Conservation (phyloP, 2,329 filamentous ascomycete genomes). For the Microdochium trichocladiopsis region DNA sequence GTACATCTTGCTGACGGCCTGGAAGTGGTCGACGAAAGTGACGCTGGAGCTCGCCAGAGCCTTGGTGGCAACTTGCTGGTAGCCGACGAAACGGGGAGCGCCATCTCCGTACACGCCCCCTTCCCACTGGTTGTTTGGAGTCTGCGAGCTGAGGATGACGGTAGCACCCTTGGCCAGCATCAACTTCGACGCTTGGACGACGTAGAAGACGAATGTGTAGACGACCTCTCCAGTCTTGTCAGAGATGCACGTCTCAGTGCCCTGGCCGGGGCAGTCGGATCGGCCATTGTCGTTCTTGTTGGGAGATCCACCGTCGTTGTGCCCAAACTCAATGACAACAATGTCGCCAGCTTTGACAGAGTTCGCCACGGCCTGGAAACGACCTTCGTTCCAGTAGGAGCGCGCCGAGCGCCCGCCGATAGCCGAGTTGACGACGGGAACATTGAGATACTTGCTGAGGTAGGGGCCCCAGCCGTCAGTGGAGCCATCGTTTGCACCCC, state of each 20-base stretch:
- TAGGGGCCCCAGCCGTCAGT: conserved; percentile 54
- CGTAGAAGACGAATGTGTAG: conserved; percentile 21
- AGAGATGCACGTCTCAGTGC: conserved; percentile 41
- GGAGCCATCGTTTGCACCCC: conserved; percentile 25
- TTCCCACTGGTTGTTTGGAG: conserved; percentile 58
- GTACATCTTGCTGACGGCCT: conserved; percentile 43
- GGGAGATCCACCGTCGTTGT: conserved; percentile 60
- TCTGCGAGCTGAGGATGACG: conserved; percentile 51
- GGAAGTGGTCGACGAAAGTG: conserved; percentile 50
- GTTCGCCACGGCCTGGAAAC: conserved; percentile 47
- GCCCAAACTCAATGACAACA: conserved; percentile 63
- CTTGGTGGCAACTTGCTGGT: conserved; percentile 20
- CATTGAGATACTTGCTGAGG: conserved; percentile 37
- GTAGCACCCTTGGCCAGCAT: conserved; percentile 47
- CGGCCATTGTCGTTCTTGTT: conserved; percentile 49
- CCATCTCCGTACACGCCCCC: conserved; percentile 37
- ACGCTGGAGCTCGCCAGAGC: conserved; percentile 17
- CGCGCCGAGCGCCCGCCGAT: conserved; percentile 55
- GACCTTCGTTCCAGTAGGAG: conserved; percentile 54
- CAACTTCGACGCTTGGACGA: conserved; percentile 15
- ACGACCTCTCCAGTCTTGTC: conserved; percentile 19
- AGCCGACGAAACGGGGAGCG: conserved; percentile 48
- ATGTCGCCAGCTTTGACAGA: conserved; percentile 48
- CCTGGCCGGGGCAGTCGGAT: conserved; percentile 46
- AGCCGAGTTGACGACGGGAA: conserved; percentile 51